Evolutionary conservation across 2,329 filamentous ascomycete genomes (phyloP).

Genomic region (Fusarium sp.): DNA sequence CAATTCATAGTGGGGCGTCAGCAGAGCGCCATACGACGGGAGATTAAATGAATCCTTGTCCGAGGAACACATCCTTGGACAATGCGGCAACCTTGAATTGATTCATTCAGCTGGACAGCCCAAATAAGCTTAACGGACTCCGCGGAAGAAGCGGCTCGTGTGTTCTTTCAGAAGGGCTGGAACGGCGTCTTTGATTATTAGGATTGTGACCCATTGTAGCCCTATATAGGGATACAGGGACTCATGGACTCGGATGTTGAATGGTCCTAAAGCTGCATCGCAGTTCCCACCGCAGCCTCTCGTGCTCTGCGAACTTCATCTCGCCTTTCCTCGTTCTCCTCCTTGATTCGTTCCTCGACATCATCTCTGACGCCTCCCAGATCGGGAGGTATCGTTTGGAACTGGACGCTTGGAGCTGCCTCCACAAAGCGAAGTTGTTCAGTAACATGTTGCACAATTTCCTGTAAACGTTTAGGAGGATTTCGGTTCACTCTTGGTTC

Average conservation of each 20-base stretch:
- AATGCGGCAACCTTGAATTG: background rate
- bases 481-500: slow-evolving; percentile 83
- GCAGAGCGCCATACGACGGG: background rate
- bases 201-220: background rate
- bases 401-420: slow-evolving; percentile 87
- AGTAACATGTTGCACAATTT: slow-evolving; percentile 80
- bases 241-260: background rate
- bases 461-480: slow-evolving; percentile 77
- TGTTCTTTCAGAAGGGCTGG: slow-evolving; percentile 9
- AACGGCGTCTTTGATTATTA: slow-evolving; percentile 10
- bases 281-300: slow-evolving; percentile 67
- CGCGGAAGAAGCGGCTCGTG: background rate
- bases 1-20: slow-evolving; percentile 1
- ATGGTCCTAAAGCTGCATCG: slow-evolving; percentile 62
- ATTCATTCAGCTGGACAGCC: background rate
- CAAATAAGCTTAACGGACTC: slow-evolving; percentile 1
- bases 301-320: slow-evolving; percentile 63
- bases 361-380: slow-evolving; percentile 74
- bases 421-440: slow-evolving; percentile 90
- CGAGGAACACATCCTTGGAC: background rate
- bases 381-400: slow-evolving; percentile 82
- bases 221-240: background rate
- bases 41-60: slow-evolving; percentile 3
- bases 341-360: slow-evolving; percentile 74
- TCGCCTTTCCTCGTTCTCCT: slow-evolving; percentile 70